These are phyloP conservation scores for Chytriomyces sp. DNA, from an alignment of 192 early-diverging fungal species.

Conservation along the genomic window DNA sequence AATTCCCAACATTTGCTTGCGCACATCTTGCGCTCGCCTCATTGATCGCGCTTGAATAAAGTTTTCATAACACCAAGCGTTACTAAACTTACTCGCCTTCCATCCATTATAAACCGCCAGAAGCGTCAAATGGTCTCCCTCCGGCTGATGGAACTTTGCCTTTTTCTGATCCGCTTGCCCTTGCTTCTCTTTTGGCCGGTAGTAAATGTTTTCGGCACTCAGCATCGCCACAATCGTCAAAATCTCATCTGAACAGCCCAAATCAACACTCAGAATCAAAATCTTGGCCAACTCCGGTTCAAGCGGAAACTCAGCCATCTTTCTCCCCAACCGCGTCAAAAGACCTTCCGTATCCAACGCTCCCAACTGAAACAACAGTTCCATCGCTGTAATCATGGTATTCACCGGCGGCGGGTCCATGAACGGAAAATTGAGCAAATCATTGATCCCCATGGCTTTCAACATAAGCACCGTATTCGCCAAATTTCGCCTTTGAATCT, in stretches of 20 bases:
- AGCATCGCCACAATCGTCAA: constrained; percentile 72
- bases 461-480: constrained; percentile 87
- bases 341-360: constrained; percentile 92
- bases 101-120: constrained; percentile 95
- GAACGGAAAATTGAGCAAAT: constrained; percentile 96
- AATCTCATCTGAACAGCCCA: constrained; percentile 94
- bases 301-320: constrained; percentile 98
- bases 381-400: constrained; percentile 89
- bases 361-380: constrained; percentile 89
- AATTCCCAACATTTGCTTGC: constrained; percentile 94
- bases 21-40: constrained; percentile 93
- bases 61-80: constrained; percentile 96
- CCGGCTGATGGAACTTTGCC: constrained; percentile 97
- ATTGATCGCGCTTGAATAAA: constrained; percentile 92
- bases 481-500: constrained; percentile 96
- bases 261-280: constrained; percentile 87
- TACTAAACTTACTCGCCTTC: constrained; percentile 90
- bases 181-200: constrained; percentile 95
- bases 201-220: constrained; percentile 86
- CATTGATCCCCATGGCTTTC: constrained; percentile 96
- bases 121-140: constrained; percentile 97
- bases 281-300: constrained; percentile 94
- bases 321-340: constrained; percentile 90
- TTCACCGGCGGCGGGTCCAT: constrained; percentile 97
- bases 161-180: constrained; percentile 93